Conservation (phyloP, 1,284 basidiomycete species). For the Meira nashicola region DNA sequence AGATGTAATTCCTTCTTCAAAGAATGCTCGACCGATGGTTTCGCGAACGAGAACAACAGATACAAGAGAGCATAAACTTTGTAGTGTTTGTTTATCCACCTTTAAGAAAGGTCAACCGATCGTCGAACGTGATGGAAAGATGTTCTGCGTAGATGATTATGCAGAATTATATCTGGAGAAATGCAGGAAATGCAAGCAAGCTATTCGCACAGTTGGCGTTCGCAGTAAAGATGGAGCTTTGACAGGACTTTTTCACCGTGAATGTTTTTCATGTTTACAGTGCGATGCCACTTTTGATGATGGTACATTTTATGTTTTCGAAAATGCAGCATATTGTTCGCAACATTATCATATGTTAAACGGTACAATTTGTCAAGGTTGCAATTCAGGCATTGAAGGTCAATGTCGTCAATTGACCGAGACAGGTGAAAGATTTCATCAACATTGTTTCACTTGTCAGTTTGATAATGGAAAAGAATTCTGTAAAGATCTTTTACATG, state of each 20-base stretch:
- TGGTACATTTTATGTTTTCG: constrained; percentile 38
- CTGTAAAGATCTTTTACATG: constrained; percentile 19
- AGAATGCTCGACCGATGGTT: too few relatives aligned
- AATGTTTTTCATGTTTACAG: constrained; percentile 36
- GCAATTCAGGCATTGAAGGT: constrained; percentile 37
- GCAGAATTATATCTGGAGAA: constrained; percentile 40
- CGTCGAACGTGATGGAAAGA: constrained; percentile 37
- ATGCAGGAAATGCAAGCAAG: constrained; percentile 34
- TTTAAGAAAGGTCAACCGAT: constrained; percentile 29
- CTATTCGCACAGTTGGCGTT: constrained; percentile 33
- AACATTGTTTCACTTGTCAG: constrained; percentile 34
- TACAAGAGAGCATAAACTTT: constrained; percentile 4
- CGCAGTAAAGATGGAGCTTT: constrained; percentile 41
- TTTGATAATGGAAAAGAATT: constrained; percentile 19
- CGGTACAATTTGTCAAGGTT: constrained; percentile 35
- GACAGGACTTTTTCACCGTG: constrained; percentile 16
- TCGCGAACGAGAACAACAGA: too few relatives aligned
- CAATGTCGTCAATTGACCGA: constrained; percentile 36
- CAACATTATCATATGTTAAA: constrained; percentile 33
- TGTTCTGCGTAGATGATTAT: constrained; percentile 37
- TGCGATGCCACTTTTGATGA: constrained; percentile 34
- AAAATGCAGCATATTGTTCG: constrained; percentile 38
- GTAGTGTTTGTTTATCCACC: constrained; percentile 35
- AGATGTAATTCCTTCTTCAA: too few relatives aligned
- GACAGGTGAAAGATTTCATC: constrained; percentile 35